Percentiles rank a stretch among this genome's conserved stretches.
These are phyloP conservation scores for Basidiobolus meristosporus DNA, from an alignment of 371 early-diverging fungal species.

Conservation along the genomic window DNA sequence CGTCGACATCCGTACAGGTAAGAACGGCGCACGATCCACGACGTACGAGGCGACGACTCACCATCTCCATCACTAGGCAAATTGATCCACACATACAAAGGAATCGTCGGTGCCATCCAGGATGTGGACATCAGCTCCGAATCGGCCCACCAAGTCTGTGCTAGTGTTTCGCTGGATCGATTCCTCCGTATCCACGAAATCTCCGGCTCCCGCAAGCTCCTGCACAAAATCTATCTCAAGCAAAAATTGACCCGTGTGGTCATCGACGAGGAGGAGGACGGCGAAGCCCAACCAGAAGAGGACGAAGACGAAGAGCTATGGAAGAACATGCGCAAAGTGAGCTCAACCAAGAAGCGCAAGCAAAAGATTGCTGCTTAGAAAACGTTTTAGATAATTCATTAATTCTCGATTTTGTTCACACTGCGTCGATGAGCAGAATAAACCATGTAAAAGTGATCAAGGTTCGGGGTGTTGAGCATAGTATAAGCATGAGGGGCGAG, in stretches of 20 bases:
- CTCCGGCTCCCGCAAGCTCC: conserved; percentile 23
- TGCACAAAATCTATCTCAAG: conserved; percentile 60
- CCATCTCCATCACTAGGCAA: conserved; percentile 1
- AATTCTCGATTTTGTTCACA: no score
- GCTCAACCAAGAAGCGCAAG: no score
- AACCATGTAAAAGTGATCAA: no score
- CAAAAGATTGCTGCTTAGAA: no score
- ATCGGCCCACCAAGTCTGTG: conserved; percentile 13
- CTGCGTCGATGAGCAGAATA: no score
- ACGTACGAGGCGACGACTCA: no score
- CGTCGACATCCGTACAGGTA: conserved; percentile 41
- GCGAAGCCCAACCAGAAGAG: conserved; percentile 9
- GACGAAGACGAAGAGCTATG: no score
- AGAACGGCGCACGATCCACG: neutral
- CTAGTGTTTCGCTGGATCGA: conserved; percentile 57
- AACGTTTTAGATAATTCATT: no score
- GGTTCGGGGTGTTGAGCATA: no score
- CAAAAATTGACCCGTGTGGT: conserved; percentile 49
- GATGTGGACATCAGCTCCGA: conserved; percentile 15
- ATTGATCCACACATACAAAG: conserved; percentile 20
- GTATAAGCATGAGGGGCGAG: no score
- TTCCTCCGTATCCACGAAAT: conserved; percentile 58
- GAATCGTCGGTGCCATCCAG: conserved; percentile 55
- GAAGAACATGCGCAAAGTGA: no score
- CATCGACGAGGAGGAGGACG: conserved; percentile 31